Evolutionary conservation across 352 stramenopile species (phyloP).

Genomic region (Detonula confervacea): DNA sequence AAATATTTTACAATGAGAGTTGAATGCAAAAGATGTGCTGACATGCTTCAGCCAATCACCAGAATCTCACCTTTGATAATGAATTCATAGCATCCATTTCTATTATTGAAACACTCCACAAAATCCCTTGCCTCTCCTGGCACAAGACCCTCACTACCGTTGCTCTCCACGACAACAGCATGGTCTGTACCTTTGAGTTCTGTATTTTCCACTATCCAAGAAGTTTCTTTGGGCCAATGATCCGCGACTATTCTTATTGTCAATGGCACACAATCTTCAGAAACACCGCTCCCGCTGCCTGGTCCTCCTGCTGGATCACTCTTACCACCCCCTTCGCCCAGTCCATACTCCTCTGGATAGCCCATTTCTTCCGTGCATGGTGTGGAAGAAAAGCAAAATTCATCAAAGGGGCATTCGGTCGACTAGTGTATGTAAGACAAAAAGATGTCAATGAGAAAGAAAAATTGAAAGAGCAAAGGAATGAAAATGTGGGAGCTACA

Average conservation of each 20-base stretch:
- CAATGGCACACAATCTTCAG: constrained; percentile 47
- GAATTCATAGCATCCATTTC: constrained; percentile 60
- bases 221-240: constrained; percentile 61
- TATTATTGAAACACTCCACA: constrained; percentile 45
- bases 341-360: constrained; percentile 41
- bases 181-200: constrained; percentile 39
- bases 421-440: constrained; percentile 14
- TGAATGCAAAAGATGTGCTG: too few relatives aligned
- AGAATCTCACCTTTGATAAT: constrained; percentile 45
- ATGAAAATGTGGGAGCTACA: not conserved
- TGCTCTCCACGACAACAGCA: constrained; percentile 35
- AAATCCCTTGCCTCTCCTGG: constrained; percentile 33
- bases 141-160: constrained; percentile 45
- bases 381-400: constrained; percentile 52
- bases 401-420: constrained; percentile 40
- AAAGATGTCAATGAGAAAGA: not conserved
- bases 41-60: not conserved
- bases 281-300: not conserved
- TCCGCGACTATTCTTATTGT: constrained; percentile 53
- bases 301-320: constrained; percentile 3
- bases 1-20: constrained; percentile 19
- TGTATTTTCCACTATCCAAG: constrained; percentile 43
- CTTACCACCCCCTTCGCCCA: constrained; percentile 7
- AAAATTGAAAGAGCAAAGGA: not conserved
- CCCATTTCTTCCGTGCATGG: constrained; percentile 55